Percentiles rank a stretch among this genome's conserved stretches.
Evolutionary conservation across 148 eudicot species (phyloP).

Genomic region (Salicornia ramosissima): DNA sequence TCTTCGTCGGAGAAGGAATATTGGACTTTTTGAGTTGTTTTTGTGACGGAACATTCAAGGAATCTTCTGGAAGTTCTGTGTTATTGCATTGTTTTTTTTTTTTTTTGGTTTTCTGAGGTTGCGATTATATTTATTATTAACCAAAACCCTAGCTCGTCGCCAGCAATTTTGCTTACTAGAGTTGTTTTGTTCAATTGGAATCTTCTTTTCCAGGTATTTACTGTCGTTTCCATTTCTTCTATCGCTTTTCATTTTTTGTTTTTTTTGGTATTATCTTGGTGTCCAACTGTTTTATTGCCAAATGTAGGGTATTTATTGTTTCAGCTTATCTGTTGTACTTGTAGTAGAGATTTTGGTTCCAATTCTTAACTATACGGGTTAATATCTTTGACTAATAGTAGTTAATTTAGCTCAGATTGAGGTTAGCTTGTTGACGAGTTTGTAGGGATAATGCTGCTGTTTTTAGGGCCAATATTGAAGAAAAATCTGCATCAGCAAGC

Average conservation of each 20-base stretch:
- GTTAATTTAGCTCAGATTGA: neutral
- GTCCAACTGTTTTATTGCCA: conserved; percentile 9
- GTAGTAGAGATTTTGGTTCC: neutral
- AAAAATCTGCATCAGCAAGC: neutral
- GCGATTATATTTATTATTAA: neutral
- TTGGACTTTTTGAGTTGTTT: conserved; percentile 9
- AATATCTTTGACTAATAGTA: neutral
- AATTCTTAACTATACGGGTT: neutral
- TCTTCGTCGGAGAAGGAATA: conserved; percentile 13
- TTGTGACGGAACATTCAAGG: neutral
- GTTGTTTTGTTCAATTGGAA: neutral
- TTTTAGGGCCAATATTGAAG: neutral
- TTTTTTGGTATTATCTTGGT: no score
- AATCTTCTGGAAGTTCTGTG: neutral
- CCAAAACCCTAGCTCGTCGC: conserved; percentile 9
- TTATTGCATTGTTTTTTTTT: neutral
- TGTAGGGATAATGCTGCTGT: neutral
- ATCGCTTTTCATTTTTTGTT: no score
- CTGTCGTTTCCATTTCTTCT: neutral
- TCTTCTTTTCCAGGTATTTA: conserved; percentile 1
- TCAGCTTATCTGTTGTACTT: neutral
- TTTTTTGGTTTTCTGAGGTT: neutral
- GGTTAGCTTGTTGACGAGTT: neutral
- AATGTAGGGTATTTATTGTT: neutral
- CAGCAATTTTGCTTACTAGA: neutral